These are phyloP conservation scores for Fusarium vanettenii DNA, from an alignment of 2,329 filamentous ascomycete species.

Conservation along the genomic window DNA sequence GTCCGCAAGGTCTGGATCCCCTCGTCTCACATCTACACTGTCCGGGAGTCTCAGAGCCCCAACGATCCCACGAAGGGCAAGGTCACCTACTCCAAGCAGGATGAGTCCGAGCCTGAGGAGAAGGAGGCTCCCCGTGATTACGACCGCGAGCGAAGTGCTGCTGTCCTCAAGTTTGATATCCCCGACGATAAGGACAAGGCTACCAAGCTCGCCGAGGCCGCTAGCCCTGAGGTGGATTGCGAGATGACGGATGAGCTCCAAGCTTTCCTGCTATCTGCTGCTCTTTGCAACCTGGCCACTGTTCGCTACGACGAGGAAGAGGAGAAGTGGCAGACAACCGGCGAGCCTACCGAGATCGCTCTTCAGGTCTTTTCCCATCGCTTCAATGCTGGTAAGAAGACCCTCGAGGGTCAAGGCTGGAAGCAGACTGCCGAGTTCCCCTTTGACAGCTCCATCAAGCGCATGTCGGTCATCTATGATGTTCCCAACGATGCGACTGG, in stretches of 20 bases:
- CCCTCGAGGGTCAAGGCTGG: constrained; percentile 65
- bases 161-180: constrained; percentile 71
- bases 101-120: constrained; percentile 47
- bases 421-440: constrained; percentile 77
- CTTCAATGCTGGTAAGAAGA: constrained; percentile 69
- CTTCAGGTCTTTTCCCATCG: constrained; percentile 80
- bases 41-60: constrained; percentile 71
- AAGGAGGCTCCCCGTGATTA: constrained; percentile 63
- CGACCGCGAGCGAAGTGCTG: constrained; percentile 69
- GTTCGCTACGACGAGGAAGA: constrained; percentile 66
- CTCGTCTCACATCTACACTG: constrained; percentile 65
- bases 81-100: constrained; percentile 59
- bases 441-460: constrained; percentile 83
- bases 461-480: constrained; percentile 81
- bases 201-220: constrained; percentile 41
- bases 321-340: constrained; percentile 72
- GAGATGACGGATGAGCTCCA: constrained; percentile 62
- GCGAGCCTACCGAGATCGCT: constrained; percentile 81
- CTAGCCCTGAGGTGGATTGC: constrained; percentile 52
- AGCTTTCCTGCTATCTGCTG: constrained; percentile 65
- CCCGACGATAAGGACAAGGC: constrained; percentile 65
- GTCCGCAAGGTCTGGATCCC: constrained; percentile 75
- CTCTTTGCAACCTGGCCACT: constrained; percentile 74
- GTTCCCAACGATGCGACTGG: constrained; percentile 54
- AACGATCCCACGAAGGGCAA: constrained; percentile 70